Evolutionary conservation across 106 monocot species (phyloP), one percentile per base, ranked within the genome.

Genomic region (Gastrodia elata): DNA sequence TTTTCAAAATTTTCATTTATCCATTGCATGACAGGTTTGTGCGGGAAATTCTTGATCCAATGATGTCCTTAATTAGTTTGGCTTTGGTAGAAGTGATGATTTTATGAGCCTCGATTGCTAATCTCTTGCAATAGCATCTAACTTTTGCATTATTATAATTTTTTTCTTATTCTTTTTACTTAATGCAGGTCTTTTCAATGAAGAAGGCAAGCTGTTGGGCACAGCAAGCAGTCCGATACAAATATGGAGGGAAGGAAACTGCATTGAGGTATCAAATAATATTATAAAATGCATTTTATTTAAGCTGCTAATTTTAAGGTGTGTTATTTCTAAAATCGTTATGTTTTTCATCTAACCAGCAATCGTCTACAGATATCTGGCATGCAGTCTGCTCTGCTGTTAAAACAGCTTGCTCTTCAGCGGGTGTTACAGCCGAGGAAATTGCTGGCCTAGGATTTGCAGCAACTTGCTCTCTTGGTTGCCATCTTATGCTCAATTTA

Each of bases 351-450:
- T 74, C 38, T 74, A 64, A 74, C 44, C 82, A 97, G 96, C 96
- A 97, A 97, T 97, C 96, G 22, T 97, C 96, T 32, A 92, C 96
- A 68, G 92, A 93, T 80, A 93, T 98, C 32, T 98, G 97, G 97
- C 90, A 93, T 79, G 93, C 93, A 15, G 73, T 88, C 8, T 98
- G 97, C 81, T 77, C 97, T 38, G 88, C 97, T 33, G 93, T 98
- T 25, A 98, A 88, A 82, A 28, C 83, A 32, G 93, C 91, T 28
- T 93, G 90, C 72, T 82, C 83, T 33, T 39, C 72, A 49, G 93
- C 84, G 14, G 58, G 80, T 46, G 75, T 93, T 65, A 49, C 40
- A 39, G 78, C 83, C 37, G 81, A 87, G 73, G 86, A 91, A 70
- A 90, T 93, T 2, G 78, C 79, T 68, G 88, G 97, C 20, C 20